These are phyloP conservation scores for Geotrichum klebahnii DNA, from an alignment of 1,139 yeast species.

Conservation along the genomic window DNA sequence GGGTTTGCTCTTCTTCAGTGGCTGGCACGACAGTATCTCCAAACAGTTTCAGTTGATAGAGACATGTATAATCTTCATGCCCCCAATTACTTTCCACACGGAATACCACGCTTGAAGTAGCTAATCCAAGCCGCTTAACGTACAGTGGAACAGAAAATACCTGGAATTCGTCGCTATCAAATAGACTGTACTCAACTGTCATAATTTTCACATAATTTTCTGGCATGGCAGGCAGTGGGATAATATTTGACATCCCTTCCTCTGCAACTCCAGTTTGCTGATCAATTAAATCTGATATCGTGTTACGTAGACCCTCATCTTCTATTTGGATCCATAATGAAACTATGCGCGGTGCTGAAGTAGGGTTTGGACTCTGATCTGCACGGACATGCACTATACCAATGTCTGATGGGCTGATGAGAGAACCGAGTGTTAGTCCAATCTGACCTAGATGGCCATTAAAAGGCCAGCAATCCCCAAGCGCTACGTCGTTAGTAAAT, in stretches of 20 bases:
- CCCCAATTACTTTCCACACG: constrained; percentile 39
- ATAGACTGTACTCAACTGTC: constrained; percentile 33
- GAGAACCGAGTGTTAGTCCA: constrained; percentile 33
- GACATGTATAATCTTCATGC: constrained; percentile 34
- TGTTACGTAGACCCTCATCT: constrained; percentile 23
- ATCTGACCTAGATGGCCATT: constrained; percentile 35
- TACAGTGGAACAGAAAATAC: constrained; percentile 31
- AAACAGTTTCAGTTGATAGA: constrained; percentile 36
- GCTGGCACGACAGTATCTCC: constrained; percentile 27
- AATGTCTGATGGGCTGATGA: constrained; percentile 31
- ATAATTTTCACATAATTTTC: constrained; percentile 29
- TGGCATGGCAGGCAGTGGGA: constrained; percentile 21
- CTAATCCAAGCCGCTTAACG: constrained; percentile 23
- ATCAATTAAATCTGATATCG: constrained; percentile 17
- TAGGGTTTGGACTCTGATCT: constrained; percentile 30
- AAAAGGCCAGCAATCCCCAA: constrained; percentile 41
- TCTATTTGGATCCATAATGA: constrained; percentile 35
- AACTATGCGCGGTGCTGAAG: constrained; percentile 36
- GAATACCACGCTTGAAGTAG: constrained; percentile 29
- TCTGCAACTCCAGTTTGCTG: constrained; percentile 11
- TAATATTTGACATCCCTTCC: background rate
- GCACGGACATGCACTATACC: constrained; percentile 35
- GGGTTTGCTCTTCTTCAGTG: background rate
- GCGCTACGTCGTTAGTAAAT: constrained; percentile 26
- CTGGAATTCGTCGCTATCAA: constrained; percentile 30